Conservation (phyloP, 2,329 filamentous ascomycete genomes). For the Fusarium cyanostomum region DNA sequence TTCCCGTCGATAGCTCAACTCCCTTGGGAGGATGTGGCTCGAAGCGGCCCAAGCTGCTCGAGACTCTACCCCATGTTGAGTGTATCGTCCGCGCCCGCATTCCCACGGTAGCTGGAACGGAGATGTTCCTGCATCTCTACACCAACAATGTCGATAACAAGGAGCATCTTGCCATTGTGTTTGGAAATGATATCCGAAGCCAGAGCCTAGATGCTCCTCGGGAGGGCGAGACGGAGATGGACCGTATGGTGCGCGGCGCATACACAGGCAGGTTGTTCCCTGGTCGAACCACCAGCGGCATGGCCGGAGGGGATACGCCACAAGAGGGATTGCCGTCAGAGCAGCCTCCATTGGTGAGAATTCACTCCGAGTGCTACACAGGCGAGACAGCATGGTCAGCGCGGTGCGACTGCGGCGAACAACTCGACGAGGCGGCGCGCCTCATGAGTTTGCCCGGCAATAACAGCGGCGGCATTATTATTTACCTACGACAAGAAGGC, state of each 20-base stretch:
- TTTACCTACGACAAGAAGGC: slow-evolving; percentile 95
- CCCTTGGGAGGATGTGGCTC: slow-evolving; percentile 68
- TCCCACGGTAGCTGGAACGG: slow-evolving; percentile 87
- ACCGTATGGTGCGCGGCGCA: slow-evolving; percentile 92
- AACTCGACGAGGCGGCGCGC: slow-evolving; percentile 93
- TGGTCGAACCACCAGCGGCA: slow-evolving; percentile 79
- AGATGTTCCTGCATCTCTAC: slow-evolving; percentile 98
- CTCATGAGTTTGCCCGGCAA: slow-evolving; percentile 81
- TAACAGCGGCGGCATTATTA: slow-evolving; percentile 82
- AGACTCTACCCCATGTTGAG: slow-evolving; percentile 82
- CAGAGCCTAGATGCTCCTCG: slow-evolving; percentile 74
- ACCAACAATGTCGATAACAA: slow-evolving; percentile 93
- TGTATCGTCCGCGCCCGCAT: slow-evolving; percentile 96
- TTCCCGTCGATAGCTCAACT: slow-evolving; percentile 68
- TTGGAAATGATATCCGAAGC: slow-evolving; percentile 85
- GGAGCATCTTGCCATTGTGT: slow-evolving; percentile 96
- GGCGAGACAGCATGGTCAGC: slow-evolving; percentile 99
- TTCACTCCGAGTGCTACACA: slow-evolving; percentile 98
- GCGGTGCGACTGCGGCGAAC: slow-evolving; percentile 96
- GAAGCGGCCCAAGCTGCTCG: slow-evolving; percentile 76
- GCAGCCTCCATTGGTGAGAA: slow-evolving; percentile 78
- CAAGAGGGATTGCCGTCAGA: slow-evolving; percentile 12
- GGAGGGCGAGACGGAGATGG: slow-evolving; percentile 83
- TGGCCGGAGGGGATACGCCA: slow-evolving; percentile 54
- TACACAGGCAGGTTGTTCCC: slow-evolving; percentile 90